Evolutionary conservation across 225 moss, liverwort and hornwort genomes (phyloP), one percentile per base, ranked within the genome.

Genomic region (Lunularia cruciata): DNA sequence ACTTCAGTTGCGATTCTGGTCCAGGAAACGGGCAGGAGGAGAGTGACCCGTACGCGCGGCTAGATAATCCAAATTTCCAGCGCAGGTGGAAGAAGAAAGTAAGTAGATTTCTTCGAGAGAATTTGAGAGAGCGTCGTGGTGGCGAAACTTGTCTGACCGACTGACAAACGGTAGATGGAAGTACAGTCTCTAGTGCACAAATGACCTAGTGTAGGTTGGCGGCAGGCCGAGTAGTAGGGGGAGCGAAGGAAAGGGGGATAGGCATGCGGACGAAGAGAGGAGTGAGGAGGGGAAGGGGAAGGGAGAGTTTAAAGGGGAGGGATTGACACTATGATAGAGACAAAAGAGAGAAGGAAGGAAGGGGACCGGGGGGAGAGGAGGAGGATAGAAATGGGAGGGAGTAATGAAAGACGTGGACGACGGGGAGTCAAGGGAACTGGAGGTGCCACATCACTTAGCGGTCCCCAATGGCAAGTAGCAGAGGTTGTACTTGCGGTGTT

Each of bases 401-500:
- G 32, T 8, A 40, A 42, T 37, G 69, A 43, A 57, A 69, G 18
- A 69, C 77, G 72, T 77, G 72, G 72, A 72, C 72, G 20, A 62
- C 61, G 1, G 60, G 53, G 37, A 46, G 54, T 77, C 72, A 20
- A 68, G 55, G 51, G 66, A 77, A 37, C 27, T 37, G 70, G 66
- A 54, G 63, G 45, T 23, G 68, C 54, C 68, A 68, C 62, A 68
- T 68, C 53, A 45, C 59, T 47, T 9, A 33, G 58, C 23, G 15
- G 47, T 30, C 36, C 67, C 35, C n/a, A 67, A 33, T 67, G 52
- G 53, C 52, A 54, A 34, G 68, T 68, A 40, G 33, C 20, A 36
- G 68, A 37, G n/a, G 11, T 47, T 31, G 49, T 18, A 38, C 55
- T 43, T 12, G 38, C 47, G 57, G 30, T 33, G 10, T 34, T 34